Conservation (phyloP, 208 protist species). For the Jaenimonas drosophilae region DNA sequence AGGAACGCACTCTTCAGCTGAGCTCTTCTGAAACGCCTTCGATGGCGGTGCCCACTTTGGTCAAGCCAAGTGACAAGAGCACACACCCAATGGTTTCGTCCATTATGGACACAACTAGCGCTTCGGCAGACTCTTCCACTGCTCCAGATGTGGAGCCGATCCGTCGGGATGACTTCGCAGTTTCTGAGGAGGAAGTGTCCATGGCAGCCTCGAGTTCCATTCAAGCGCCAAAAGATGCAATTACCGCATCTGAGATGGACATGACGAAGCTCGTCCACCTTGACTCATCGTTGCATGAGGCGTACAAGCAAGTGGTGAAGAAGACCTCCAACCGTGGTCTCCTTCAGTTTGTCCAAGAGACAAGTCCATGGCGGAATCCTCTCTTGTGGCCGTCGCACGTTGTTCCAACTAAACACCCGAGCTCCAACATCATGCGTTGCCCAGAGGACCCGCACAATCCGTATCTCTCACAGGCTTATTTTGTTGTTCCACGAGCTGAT, state of each 20-base stretch:
- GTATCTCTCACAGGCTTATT: slow-evolving; percentile 72
- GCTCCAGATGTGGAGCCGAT: not conserved
- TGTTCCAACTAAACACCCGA: slow-evolving; percentile 77
- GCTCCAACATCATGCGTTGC: slow-evolving; percentile 83
- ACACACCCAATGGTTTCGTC: no score
- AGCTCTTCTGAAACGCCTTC: not conserved
- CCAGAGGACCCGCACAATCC: slow-evolving; percentile 75
- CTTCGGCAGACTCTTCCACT: no score
- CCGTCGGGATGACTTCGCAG: not conserved
- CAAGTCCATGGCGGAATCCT: slow-evolving; percentile 85
- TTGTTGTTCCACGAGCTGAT: slow-evolving; percentile 72
- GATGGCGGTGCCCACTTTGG: no score
- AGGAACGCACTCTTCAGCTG: slow-evolving; percentile 1
- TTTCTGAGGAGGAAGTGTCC: not conserved
- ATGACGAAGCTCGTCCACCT: slow-evolving; percentile 7
- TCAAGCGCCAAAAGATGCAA: no score
- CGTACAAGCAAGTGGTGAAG: slow-evolving; percentile 43
- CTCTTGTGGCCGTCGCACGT: slow-evolving; percentile 68
- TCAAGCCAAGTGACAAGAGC: no score
- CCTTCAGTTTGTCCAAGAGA: slow-evolving; percentile 53
- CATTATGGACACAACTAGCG: no score
- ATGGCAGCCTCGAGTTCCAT: not conserved
- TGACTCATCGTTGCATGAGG: slow-evolving; percentile 17
- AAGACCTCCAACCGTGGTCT: slow-evolving; percentile 43
- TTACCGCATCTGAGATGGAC: not conserved